A percentile compares a stretch with the other conserved stretches of the same genome.
Evolutionary conservation across 371 early-diverging fungal genomes (phyloP).

Genomic region (Syncephalastrum monosporum): DNA sequence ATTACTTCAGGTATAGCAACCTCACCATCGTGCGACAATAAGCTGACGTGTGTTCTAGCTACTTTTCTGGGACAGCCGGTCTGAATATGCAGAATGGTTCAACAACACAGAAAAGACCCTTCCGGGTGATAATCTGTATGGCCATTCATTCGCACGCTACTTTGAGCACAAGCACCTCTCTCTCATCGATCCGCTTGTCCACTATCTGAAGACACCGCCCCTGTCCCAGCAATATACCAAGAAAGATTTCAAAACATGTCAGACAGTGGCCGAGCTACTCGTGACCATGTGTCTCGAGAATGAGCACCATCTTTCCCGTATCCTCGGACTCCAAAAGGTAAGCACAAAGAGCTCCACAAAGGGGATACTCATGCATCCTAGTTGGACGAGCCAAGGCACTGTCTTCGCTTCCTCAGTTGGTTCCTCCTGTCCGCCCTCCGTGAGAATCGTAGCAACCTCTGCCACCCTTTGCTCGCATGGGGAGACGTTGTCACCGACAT

Average conservation of each 20-base stretch:
- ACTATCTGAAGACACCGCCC: slow-evolving; percentile 35
- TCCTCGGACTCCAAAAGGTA: slow-evolving; percentile 44
- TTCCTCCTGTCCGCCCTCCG: slow-evolving; percentile 35
- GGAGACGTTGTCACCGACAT: slow-evolving; percentile 41
- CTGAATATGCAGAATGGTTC: slow-evolving; percentile 35
- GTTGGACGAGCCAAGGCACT: slow-evolving; percentile 43
- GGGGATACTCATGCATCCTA: slow-evolving; percentile 7
- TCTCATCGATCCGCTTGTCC: slow-evolving; percentile 31
- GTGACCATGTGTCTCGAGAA: slow-evolving; percentile 35
- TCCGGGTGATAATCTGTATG: slow-evolving; percentile 12
- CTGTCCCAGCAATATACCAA: slow-evolving; percentile 43
- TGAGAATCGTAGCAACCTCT: slow-evolving; percentile 17
- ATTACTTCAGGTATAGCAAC: slow-evolving; percentile 33
- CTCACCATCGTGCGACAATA: neutral
- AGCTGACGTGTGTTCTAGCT: slow-evolving; percentile 14
- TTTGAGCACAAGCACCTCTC: slow-evolving; percentile 31
- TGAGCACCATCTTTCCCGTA: slow-evolving; percentile 22
- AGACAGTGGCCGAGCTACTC: slow-evolving; percentile 32
- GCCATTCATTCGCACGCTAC: slow-evolving; percentile 12
- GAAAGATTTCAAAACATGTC: slow-evolving; percentile 48
- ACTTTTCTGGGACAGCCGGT: slow-evolving; percentile 40
- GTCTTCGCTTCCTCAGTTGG: slow-evolving; percentile 51
- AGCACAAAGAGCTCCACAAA: neutral
- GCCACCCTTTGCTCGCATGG: slow-evolving; percentile 28
- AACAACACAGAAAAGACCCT: slow-evolving; percentile 28